phyloP scores from a whole-genome alignment of 2,329 filamentous ascomycete genomes.

The Daldinia sp. region DNA sequence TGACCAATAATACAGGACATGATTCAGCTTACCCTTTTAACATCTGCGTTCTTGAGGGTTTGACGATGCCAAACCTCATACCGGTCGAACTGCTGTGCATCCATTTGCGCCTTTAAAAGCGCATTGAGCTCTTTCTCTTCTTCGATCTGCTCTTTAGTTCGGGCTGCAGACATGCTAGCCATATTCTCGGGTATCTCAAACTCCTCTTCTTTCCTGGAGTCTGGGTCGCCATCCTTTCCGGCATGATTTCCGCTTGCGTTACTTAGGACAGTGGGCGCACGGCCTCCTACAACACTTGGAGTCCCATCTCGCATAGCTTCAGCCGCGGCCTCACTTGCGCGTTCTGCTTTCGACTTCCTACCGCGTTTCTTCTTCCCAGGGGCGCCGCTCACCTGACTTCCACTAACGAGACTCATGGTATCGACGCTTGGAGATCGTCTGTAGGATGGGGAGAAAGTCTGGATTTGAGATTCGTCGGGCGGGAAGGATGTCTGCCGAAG shows the following conservation, averaged over 20 bases:
- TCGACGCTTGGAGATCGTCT: conserved; percentile 76
- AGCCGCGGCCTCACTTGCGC: conserved; percentile 62
- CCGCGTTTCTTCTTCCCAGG: conserved; percentile 70
- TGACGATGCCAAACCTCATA: conserved; percentile 78
- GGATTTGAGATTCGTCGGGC: conserved; percentile 63
- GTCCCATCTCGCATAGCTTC: conserved; percentile 57
- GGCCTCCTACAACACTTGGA: conserved; percentile 58
- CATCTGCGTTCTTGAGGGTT: conserved; percentile 75
- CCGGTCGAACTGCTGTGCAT: conserved; percentile 73
- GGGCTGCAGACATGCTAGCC: conserved; percentile 56
- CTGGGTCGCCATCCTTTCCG: conserved; percentile 63
- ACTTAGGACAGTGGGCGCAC: conserved; percentile 59
- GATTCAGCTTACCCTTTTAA: conserved; percentile 68
- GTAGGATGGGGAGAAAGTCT: conserved; percentile 63
- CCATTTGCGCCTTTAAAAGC: conserved; percentile 74
- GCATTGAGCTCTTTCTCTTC: conserved; percentile 69
- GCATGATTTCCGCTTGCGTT: conserved; percentile 56
- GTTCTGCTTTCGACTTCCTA: conserved; percentile 69
- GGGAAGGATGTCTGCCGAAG: conserved; percentile 86
- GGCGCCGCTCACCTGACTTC: conserved; percentile 66
- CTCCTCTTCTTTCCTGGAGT: conserved; percentile 67
- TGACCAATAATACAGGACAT: background rate
- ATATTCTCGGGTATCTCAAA: conserved; percentile 66
- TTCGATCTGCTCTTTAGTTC: conserved; percentile 75
- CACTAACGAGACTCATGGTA: conserved; percentile 69